Conservation (phyloP, 768 basidiomycete genomes). For the Tricholoma matsutake region DNA sequence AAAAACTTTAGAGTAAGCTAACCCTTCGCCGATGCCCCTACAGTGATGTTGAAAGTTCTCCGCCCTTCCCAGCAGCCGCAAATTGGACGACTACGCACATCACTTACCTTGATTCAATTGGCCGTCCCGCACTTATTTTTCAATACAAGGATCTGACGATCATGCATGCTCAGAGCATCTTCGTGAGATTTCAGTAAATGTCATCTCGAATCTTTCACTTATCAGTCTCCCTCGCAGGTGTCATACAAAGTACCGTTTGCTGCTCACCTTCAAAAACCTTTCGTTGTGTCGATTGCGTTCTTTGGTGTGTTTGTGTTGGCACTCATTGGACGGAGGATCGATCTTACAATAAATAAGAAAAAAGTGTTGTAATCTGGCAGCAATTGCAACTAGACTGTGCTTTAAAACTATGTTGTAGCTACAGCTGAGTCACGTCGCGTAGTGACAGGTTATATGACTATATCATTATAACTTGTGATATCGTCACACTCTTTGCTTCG, state of each 20-base stretch:
- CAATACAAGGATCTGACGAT: conserved; percentile 73
- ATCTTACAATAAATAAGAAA: conserved; percentile 47
- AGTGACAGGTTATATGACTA: neutral
- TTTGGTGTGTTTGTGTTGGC: conserved; percentile 59
- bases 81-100: conserved; percentile 64
- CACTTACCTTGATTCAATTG: conserved; percentile 90
- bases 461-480: neutral
- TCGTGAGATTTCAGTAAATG: conserved; percentile 50
- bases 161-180: conserved; percentile 75
- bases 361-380: conserved; percentile 28
- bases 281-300: conserved; percentile 72
- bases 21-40: conserved; percentile 5
- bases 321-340: conserved; percentile 41
- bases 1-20: neutral
- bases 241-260: conserved; percentile 79
- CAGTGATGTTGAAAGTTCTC: conserved; percentile 73
- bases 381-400: conserved; percentile 3
- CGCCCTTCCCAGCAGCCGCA: conserved; percentile 75
- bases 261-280: conserved; percentile 85
- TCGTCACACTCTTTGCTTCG: no score
- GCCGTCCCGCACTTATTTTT: conserved; percentile 77
- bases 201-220: neutral
- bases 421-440: no score
- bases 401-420: conserved; percentile 8
- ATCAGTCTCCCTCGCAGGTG: conserved; percentile 47